Percentiles rank a stretch among this genome's conserved stretches.
Conservation (phyloP, 768 basidiomycete genomes). For the Auriscalpium orientale region DNA sequence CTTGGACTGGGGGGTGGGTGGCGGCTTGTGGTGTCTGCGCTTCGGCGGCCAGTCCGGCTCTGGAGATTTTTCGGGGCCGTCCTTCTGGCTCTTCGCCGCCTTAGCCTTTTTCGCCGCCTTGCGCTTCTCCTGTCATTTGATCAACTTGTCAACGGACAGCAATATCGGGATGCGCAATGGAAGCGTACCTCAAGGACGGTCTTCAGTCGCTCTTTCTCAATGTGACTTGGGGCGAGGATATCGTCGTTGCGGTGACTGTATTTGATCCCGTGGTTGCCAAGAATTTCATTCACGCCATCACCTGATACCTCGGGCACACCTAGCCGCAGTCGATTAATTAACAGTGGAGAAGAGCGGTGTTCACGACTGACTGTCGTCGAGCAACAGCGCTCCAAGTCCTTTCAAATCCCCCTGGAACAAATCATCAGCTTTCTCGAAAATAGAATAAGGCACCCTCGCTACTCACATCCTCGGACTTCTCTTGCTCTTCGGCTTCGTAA, state of each 20-base stretch:
- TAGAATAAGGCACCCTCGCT: background rate
- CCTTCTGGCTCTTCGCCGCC: conserved; percentile 4
- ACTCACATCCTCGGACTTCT: conserved; percentile 27
- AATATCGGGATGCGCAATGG: background rate
- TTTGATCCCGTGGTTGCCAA: conserved; percentile 53
- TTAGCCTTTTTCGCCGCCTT: conserved; percentile 16
- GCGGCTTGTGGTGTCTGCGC: conserved; percentile 47
- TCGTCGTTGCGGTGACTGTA: conserved; percentile 75
- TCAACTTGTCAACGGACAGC: background rate
- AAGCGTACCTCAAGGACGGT: conserved; percentile 41
- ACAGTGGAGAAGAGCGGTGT: background rate
- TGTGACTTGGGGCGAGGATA: conserved; percentile 55
- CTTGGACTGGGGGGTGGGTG: conserved; percentile 37
- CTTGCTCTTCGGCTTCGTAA: conserved; percentile 37
- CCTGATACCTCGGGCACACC: conserved; percentile 34
- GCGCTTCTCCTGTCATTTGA: conserved; percentile 18
- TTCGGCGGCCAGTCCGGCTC: conserved; percentile 58
- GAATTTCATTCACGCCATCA: conserved; percentile 44
- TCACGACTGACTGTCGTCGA: conserved; percentile 15
- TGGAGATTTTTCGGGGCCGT: conserved; percentile 21
- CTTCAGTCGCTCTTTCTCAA: conserved; percentile 58
- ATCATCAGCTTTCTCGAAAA: background rate
- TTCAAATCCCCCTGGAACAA: conserved; percentile 35
- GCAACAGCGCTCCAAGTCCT: conserved; percentile 52
- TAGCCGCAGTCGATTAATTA: background rate